Evolutionary conservation across 2,329 filamentous ascomycete species (phyloP), one percentile per base, ranked within the genome.

Genomic region (Trichoderma atrobrunneum): DNA sequence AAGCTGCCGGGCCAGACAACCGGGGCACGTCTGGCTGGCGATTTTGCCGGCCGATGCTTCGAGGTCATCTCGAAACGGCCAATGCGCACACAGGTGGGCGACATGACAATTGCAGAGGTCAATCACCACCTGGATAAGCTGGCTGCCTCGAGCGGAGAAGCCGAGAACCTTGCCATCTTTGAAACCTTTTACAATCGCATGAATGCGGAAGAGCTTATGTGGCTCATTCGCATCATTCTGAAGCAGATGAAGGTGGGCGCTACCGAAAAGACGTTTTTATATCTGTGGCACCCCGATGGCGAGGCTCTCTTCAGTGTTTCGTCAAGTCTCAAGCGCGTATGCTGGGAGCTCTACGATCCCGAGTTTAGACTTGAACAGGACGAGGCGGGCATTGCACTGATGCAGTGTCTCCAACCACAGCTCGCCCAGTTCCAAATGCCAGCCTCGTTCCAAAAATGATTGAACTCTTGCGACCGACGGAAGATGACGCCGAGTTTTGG

Each of bases 381-480:
- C 28, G 90, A 94, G 67, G 88, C 90, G 1, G 91, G 92, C 0
- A 90, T 98, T 16, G 85, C 87, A 2, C 84, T 98, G 39, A 97
- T 98, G 93, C 92, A 96, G 78, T 98, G 94, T 79, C 98, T 98
- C 78, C 95, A 98, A 78, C 96, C 96, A 7, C 96, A 98, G 80
- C 87, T 99, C 43, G 96, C 96, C 5, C 93, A 96, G 75, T 98
- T 97, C 74, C 94, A 98, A 80, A 92, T 93, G 86, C 88, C 93
- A 39, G 90, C 91, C 0, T 86, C 85, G 2, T 93, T 97, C 76
- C 88, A 94, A 70, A 92, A 90, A 93, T 97, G 88, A 89, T 97
- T 1, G 85, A 89, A 21, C 90, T 87, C 70, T 81, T 91, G 81
- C 88, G 89, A 2, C 85, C 87, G 0, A 91, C 89, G 0, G 88